A percentile compares a stretch with the other conserved stretches of the same genome.
Conservation (phyloP, 2,329 filamentous ascomycete species). For the Paracorniculantispora psalliotae region DNA sequence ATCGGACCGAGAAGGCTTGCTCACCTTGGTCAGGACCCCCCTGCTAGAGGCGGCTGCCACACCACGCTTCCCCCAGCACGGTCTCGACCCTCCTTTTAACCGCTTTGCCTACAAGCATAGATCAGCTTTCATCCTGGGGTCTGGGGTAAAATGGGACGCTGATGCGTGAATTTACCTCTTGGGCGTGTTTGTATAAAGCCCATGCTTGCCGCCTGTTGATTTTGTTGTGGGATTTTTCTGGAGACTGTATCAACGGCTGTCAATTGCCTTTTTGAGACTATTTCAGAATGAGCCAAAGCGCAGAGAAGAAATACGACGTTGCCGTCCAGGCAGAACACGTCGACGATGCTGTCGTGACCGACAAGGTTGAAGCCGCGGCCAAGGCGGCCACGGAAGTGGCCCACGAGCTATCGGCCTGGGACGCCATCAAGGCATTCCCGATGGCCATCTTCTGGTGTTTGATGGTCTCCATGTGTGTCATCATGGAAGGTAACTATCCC, state of each 20-base stretch:
- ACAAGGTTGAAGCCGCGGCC: conserved; percentile 3
- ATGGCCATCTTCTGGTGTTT: conserved; percentile 23
- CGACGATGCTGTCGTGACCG: neutral
- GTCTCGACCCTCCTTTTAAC: neutral
- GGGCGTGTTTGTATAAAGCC: neutral
- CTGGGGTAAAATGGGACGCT: neutral
- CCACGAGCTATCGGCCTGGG: conserved; percentile 13
- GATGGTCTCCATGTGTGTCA: conserved; percentile 23
- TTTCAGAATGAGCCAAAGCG: neutral
- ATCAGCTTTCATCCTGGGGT: neutral
- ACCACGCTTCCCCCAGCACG: neutral
- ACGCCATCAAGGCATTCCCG: conserved; percentile 18
- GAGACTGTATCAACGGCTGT: neutral
- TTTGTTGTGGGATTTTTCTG: neutral
- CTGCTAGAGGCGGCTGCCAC: too few species aligned
- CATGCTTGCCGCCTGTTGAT: neutral
- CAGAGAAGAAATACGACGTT: neutral
- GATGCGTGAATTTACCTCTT: neutral
- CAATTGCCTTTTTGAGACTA: neutral
- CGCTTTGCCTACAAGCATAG: neutral
- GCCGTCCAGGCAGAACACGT: conserved; percentile 1
- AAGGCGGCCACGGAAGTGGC: conserved; percentile 13
- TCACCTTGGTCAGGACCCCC: neutral
- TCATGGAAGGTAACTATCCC: conserved; percentile 25
- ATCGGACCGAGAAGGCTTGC: neutral